Percentiles rank a stretch among this genome's conserved stretches.
Conservation (phyloP, 2,329 filamentous ascomycete species). For the Volutella citrinella region DNA sequence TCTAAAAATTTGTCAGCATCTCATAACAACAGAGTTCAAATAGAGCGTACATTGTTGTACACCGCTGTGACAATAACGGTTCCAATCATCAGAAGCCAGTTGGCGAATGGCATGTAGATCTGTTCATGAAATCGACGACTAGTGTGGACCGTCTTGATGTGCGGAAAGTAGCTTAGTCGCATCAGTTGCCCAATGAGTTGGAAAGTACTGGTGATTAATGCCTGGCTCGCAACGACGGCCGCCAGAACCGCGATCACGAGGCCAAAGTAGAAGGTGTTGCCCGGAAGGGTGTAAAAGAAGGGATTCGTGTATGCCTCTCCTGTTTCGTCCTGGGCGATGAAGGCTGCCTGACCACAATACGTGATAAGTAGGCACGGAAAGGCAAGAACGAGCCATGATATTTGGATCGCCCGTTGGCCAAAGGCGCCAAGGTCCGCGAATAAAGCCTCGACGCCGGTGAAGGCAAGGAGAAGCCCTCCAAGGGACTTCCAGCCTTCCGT, state of each 20-base stretch:
- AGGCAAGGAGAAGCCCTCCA: slow-evolving; percentile 70
- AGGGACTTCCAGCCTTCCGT: slow-evolving; percentile 61
- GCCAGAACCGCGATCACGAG: slow-evolving; percentile 67
- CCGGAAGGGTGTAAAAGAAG: slow-evolving; percentile 69
- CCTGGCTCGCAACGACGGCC: slow-evolving; percentile 73
- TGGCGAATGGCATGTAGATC: slow-evolving; percentile 71
- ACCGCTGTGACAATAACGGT: slow-evolving; percentile 71
- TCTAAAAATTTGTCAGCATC: slow-evolving; percentile 35
- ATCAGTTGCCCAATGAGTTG: slow-evolving; percentile 70
- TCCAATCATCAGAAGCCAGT: slow-evolving; percentile 75
- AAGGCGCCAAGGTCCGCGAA: slow-evolving; percentile 80
- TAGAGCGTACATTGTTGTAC: slow-evolving; percentile 61
- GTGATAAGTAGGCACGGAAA: slow-evolving; percentile 65
- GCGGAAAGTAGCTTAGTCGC: slow-evolving; percentile 69
- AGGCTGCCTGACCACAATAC: slow-evolving; percentile 73
- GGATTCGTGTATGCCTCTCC: slow-evolving; percentile 52
- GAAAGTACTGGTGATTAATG: slow-evolving; percentile 74
- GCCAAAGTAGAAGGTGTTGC: slow-evolving; percentile 64
- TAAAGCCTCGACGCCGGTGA: slow-evolving; percentile 76
- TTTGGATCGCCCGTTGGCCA: slow-evolving; percentile 64
- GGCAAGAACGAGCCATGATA: slow-evolving; percentile 67
- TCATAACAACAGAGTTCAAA: not conserved
- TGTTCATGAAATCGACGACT: slow-evolving; percentile 70
- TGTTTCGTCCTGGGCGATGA: slow-evolving; percentile 58
- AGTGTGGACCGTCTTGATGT: slow-evolving; percentile 71